Base-by-base conservation (phyloP, 2,329 filamentous ascomycete species). In the Fusarium xylarioides region DNA sequence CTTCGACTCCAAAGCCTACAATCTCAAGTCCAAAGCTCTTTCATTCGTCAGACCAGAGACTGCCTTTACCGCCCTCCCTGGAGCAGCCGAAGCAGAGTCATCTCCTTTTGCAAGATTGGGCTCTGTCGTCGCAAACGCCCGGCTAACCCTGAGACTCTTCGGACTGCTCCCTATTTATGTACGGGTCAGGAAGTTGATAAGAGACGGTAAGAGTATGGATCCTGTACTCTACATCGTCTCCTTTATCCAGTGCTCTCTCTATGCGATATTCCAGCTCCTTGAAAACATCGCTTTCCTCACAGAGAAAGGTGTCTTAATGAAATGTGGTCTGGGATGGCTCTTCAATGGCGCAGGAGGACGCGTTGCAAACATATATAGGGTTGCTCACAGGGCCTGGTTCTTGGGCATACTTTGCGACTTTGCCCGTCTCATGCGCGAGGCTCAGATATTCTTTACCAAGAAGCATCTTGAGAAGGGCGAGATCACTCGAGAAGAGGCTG, bases 21-120 rank as follows among this genome's bases (percentile, higher is more conserved):
- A 28, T 28, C 44, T 28, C 5, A 47, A 28, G 26, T 28, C 26
- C 18, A 47, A 47, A 21, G 26, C 26, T 2, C 19, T 11, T 16
- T 30, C 19, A 5, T 30, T 47, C 12, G 26, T 30, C 26, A 47
- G 44, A 21, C 26, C 44, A 15, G 44, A 47, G 8, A 47, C 44
- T 30, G 26, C 26, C 0, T 30, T 30, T 0, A 30, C 26, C 4
- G 12, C 26, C 3, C 26, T 28, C 0, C 19, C 19, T 21, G 19
- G 9, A 30, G 44, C 26, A 0, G 44, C 44, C 8, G 44, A 30
- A 11, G 12, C 44, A 30, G 44, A 47, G 0, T 30, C 19, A 0
- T 47, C 26, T 11, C 26, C 19, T 4, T 47, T 47, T 30, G 44
- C 44, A 9, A 21, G 26, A 8, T 8, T 47, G 26, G 44, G 44